Evolutionary conservation across 257 asterid species (phyloP).

Genomic region (Forsythia viridissima): DNA sequence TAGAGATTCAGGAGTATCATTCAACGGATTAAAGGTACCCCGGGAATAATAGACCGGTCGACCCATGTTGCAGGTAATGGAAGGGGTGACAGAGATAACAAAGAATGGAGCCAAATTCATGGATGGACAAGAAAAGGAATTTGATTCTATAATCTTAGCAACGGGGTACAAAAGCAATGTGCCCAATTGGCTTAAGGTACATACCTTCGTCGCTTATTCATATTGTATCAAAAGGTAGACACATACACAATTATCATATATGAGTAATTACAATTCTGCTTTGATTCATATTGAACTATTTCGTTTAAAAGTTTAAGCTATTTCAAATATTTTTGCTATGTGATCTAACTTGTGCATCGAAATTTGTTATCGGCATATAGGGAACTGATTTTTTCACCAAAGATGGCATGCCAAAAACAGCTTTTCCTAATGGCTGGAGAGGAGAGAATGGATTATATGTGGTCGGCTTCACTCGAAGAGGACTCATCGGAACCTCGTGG

Average conservation of each 20-base stretch:
- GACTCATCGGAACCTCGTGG: constrained; percentile 69
- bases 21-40: no score
- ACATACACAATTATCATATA: no score
- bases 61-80: constrained; percentile 48
- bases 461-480: constrained; percentile 88
- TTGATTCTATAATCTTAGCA: constrained; percentile 81
- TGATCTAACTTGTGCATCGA: neutral
- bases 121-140: constrained; percentile 76
- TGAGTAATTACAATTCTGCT: no score
- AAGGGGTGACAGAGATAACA: constrained; percentile 74
- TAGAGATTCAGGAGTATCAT: no score
- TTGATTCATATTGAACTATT: neutral
- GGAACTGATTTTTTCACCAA: constrained; percentile 68
- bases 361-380: constrained; percentile 27
- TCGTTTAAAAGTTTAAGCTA: neutral
- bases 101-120: constrained; percentile 70
- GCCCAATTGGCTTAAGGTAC: constrained; percentile 88
- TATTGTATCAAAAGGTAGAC: no score
- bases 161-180: constrained; percentile 97
- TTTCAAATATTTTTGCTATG: neutral
- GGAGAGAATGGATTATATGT: constrained; percentile 79
- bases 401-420: constrained; percentile 82
- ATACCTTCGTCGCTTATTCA: no score
- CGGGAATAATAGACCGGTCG: no score
- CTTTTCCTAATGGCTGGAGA: constrained; percentile 91